These are phyloP conservation scores for Carex scoparia DNA, from an alignment of 176 grass and related monocot species.

Conservation along the genomic window DNA sequence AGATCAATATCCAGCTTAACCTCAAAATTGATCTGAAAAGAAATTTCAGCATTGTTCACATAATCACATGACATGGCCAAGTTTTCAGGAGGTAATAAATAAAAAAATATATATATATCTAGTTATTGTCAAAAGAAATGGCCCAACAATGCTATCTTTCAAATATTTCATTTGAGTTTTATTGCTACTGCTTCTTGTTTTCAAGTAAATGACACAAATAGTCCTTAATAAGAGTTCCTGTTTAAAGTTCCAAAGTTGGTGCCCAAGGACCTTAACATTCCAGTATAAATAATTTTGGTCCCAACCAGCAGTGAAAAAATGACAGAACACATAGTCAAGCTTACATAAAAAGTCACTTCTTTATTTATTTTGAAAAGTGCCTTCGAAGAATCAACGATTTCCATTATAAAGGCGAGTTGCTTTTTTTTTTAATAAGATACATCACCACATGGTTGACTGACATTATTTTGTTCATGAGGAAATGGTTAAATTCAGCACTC, in stretches of 20 bases:
- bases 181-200: neutral
- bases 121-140: neutral
- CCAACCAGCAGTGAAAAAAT: neutral
- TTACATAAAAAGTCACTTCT: neutral
- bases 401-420: neutral
- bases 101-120: neutral
- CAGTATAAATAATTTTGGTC: neutral
- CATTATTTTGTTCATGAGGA: neutral
- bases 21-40: slow-evolving; percentile 86
- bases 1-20: slow-evolving; percentile 45
- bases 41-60: slow-evolving; percentile 8
- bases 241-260: neutral
- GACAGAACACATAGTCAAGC: neutral
- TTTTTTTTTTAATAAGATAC: neutral
- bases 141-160: neutral
- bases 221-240: neutral
- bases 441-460: neutral
- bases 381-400: neutral
- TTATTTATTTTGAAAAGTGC: neutral
- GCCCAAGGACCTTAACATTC: neutral
- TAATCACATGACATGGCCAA: neutral
- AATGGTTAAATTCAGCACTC: neutral
- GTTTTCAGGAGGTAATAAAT: neutral
- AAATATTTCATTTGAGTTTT: neutral
- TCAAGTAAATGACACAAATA: neutral